Evolutionary conservation across 257 asterid genomes (phyloP), one percentile per base, ranked within the genome.

Genomic region (Salvia rosmarinus): DNA sequence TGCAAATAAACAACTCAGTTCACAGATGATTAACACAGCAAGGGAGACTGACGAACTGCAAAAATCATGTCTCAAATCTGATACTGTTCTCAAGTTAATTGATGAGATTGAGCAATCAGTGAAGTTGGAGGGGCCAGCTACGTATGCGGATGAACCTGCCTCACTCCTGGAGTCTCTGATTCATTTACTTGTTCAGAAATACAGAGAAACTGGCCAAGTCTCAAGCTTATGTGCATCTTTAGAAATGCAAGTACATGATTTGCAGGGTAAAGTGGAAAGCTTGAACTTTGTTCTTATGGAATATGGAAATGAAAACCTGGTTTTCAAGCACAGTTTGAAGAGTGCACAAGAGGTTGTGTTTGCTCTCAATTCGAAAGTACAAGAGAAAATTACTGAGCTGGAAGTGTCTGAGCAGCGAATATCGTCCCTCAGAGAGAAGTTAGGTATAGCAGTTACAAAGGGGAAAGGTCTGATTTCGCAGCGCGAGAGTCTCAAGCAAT

Each of bases 381-480:
- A 80, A 73, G 95, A 88, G 84, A 95, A 82, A 83, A 85, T 76
- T 73, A 71, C 83, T 77, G 98, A 89, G 74, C 84, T 90, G 73
- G 97, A 89, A 75, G 96, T 79, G 84, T 89, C 98, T 17, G 98
- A 95, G 79, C 98, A 80, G 73, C 90, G 98, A 59, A 94, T 91
- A 47, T 86, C 85, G 37, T 84, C 98, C 75, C 93, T 95, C 55
- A 86, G 98, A 80, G 99, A 95, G 85, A 95, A 95, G 88, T 91
- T 95, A 61, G 82, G 95, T 71, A 95, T 91, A 66, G 99, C 99
- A 68, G 99, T 95, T 51, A 78, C 98, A 47, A 95, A 91, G 83
- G 99, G 99, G 78, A 95, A 95, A 82, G 95, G 97, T 77, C 83
- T 95, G 78, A 92, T 95, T 72, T 81, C 81, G 40, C 97, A 95